phyloP scores from a whole-genome alignment of 768 basidiomycete genomes.

The Mycena haematopus region DNA sequence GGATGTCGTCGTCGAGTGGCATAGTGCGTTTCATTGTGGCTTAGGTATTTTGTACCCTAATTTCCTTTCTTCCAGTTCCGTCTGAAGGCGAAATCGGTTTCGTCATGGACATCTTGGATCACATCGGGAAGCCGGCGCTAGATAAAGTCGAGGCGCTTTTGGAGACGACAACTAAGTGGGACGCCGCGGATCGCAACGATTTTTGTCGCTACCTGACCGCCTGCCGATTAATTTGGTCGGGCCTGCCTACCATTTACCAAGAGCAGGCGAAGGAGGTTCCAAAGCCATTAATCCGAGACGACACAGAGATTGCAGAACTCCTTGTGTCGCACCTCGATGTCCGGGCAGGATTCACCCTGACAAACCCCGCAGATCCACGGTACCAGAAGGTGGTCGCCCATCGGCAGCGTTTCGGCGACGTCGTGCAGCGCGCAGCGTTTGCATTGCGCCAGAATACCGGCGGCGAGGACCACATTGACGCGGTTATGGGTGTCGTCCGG shows the following conservation, averaged over 20 bases:
- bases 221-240: slow-evolving; percentile 78
- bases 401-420: slow-evolving; percentile 68
- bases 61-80: slow-evolving; percentile 54
- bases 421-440: slow-evolving; percentile 71
- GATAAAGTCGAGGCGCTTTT: slow-evolving; percentile 71
- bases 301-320: slow-evolving; percentile 73
- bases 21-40: slow-evolving; percentile 51
- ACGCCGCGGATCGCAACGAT: slow-evolving; percentile 73
- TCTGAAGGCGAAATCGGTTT: slow-evolving; percentile 77
- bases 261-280: slow-evolving; percentile 62
- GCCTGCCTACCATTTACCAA: slow-evolving; percentile 73
- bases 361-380: slow-evolving; percentile 74
- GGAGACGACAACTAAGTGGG: slow-evolving; percentile 61
- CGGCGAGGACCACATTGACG: slow-evolving; percentile 87
- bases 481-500: slow-evolving; percentile 73
- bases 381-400: slow-evolving; percentile 68
- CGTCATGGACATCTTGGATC: slow-evolving; percentile 77
- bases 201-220: slow-evolving; percentile 83
- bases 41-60: background rate
- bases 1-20: slow-evolving; percentile 90
- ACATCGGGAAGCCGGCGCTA: slow-evolving; percentile 69
- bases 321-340: slow-evolving; percentile 71
- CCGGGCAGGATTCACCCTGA: slow-evolving; percentile 76
- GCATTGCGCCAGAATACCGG: slow-evolving; percentile 65
- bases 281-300: slow-evolving; percentile 62